These are phyloP conservation scores for Vitis hybrid DNA, from an alignment of 177 flowering plant genomes.

Conservation along the genomic window DNA sequence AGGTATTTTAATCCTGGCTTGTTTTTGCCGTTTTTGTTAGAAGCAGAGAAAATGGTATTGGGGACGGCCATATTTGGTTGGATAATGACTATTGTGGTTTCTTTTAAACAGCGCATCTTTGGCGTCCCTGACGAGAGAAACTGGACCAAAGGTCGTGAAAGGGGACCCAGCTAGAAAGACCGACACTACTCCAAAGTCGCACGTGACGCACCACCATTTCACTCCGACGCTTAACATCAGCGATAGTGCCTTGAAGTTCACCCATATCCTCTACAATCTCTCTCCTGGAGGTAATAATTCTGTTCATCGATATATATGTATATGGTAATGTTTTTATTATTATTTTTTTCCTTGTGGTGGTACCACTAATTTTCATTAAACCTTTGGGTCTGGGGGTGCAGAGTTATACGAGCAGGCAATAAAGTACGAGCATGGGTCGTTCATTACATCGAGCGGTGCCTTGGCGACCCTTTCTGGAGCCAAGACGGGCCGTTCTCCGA, in stretches of 20 bases:
- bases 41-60: too few species aligned
- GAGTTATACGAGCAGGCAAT: constrained; percentile 97
- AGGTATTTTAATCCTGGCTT: too few species aligned
- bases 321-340: too few species aligned
- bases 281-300: constrained; percentile 73
- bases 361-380: too few species aligned
- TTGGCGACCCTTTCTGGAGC: constrained; percentile 96
- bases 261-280: constrained; percentile 96
- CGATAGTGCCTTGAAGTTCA: constrained; percentile 90
- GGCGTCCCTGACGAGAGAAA: constrained; percentile 90
- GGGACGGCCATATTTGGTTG: background rate
- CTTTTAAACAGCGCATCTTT: constrained; percentile 62
- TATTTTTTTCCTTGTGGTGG: background rate
- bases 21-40: background rate
- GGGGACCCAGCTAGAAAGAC: constrained; percentile 78
- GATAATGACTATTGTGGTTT: background rate
- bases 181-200: constrained; percentile 31
- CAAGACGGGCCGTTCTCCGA: constrained; percentile 91
- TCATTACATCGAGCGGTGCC: constrained; percentile 86
- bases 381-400: constrained; percentile 18
- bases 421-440: constrained; percentile 87
- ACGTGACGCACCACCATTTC: constrained; percentile 30
- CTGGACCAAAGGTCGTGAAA: constrained; percentile 90
- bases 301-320: too few species aligned
- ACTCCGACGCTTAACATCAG: constrained; percentile 55